Percentiles rank a stretch among this genome's conserved stretches.
Conservation (phyloP, 257 asterid genomes). For the Rehmannia glutinosa region DNA sequence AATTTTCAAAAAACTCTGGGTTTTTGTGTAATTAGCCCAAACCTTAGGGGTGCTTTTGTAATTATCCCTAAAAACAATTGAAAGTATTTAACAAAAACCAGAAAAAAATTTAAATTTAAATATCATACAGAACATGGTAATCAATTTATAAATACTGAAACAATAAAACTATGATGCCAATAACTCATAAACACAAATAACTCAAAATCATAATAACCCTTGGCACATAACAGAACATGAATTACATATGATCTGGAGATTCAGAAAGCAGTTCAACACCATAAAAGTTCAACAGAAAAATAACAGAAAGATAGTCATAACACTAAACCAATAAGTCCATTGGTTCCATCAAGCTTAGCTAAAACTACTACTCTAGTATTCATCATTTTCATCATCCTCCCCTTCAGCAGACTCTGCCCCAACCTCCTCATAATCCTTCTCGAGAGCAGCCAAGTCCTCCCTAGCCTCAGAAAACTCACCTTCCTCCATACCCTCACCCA, state of each 20-base stretch:
- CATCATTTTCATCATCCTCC: slow-evolving; percentile 76
- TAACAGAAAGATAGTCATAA: background rate
- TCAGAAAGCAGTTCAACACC: too few relatives aligned
- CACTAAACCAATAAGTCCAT: slow-evolving; percentile 32
- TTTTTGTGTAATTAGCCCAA: too few relatives aligned
- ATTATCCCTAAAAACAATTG: too few relatives aligned
- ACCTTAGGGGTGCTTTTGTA: too few relatives aligned
- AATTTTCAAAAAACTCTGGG: too few relatives aligned
- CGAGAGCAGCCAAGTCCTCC: slow-evolving; percentile 97
- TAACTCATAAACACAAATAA: background rate
- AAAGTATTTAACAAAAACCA: background rate
- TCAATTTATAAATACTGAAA: background rate
- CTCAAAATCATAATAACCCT: background rate
- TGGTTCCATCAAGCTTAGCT: background rate
- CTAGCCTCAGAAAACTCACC: slow-evolving; percentile 96
- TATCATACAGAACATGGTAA: too few relatives aligned
- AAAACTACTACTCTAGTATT: slow-evolving; percentile 25
- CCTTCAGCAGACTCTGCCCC: slow-evolving; percentile 94
- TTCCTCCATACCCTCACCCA: slow-evolving; percentile 99
- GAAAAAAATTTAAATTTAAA: too few relatives aligned
- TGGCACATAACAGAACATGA: background rate
- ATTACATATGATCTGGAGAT: background rate
- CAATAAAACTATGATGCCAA: background rate
- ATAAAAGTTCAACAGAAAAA: background rate
- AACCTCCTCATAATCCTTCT: slow-evolving; percentile 93